phyloP scores from a whole-genome alignment of 805 yeast genomes.

The Nakazawaea holstii region DNA sequence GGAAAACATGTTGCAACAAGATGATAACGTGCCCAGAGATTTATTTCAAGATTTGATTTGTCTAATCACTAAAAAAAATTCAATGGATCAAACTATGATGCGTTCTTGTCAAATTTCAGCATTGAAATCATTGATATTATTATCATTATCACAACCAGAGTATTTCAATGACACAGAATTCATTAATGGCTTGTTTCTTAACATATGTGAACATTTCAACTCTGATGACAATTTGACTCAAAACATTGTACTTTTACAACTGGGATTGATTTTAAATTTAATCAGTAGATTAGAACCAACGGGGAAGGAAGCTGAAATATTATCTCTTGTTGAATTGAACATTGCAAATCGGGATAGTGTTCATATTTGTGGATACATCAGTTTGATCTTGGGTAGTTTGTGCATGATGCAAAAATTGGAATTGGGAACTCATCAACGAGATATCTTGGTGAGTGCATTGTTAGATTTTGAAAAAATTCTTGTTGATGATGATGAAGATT shows the following conservation, averaged over 20 bases:
- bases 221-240: not conserved
- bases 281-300: not conserved
- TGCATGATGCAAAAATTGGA: not conserved
- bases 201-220: not conserved
- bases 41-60: not conserved
- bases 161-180: not conserved
- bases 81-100: not conserved
- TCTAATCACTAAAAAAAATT: not conserved
- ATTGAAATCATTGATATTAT: slow-evolving; percentile 1
- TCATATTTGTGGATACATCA: slow-evolving; percentile 15
- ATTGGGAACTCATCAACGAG: not conserved
- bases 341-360: not conserved
- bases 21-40: not conserved
- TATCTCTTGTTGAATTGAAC: not conserved
- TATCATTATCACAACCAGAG: not conserved
- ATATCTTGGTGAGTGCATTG: not conserved
- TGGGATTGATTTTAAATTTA: slow-evolving; percentile 4
- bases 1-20: not conserved
- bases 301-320: not conserved
- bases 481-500: not conserved
- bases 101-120: not conserved
- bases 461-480: not conserved
- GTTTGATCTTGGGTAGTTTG: slow-evolving; percentile 15
- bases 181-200: not conserved
- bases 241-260: slow-evolving; percentile 4